Conservation (phyloP, 768 basidiomycete species). For the Phlegmacium glaucopus region DNA sequence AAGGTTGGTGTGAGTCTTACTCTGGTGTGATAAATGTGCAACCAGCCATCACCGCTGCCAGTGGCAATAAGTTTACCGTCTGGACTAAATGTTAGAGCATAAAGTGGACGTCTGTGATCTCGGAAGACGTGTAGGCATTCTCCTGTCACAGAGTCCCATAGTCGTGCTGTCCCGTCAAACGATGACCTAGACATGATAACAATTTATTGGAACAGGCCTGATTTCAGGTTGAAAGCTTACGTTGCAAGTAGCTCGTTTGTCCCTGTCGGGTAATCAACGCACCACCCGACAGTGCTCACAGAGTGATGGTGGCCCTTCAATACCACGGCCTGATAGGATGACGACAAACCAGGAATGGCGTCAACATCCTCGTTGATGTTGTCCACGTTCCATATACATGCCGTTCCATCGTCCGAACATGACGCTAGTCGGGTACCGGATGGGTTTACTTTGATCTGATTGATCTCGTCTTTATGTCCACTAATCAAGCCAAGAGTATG, state of each 20-base stretch:
- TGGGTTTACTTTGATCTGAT: conserved; percentile 69
- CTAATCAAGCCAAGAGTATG: conserved; percentile 31
- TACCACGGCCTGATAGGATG: conserved; percentile 35
- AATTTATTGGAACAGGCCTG: conserved; percentile 1
- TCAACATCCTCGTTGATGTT: conserved; percentile 35
- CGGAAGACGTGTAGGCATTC: conserved; percentile 67
- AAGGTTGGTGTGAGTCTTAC: conserved; percentile 33
- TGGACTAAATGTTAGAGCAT: conserved; percentile 73
- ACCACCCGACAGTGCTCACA: conserved; percentile 70
- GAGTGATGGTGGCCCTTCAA: conserved; percentile 64
- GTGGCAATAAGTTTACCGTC: conserved; percentile 70
- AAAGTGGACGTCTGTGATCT: conserved; percentile 72
- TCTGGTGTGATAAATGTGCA: conserved; percentile 68
- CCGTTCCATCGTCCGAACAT: conserved; percentile 79
- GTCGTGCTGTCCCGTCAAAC: conserved; percentile 73
- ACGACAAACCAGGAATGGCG: conserved; percentile 38
- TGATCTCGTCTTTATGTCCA: conserved; percentile 75
- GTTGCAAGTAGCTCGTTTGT: conserved; percentile 67
- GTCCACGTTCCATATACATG: conserved; percentile 72
- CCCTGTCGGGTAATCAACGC: conserved; percentile 44
- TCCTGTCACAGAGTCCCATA: conserved; percentile 83
- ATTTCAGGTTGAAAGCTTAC: conserved; percentile 35
- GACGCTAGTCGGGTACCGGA: conserved; percentile 68
- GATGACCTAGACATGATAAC: conserved; percentile 49
- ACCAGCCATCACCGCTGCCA: conserved; percentile 75